Evolutionary conservation across 2,329 filamentous ascomycete species (phyloP).

Genomic region (Teratosphaeria epicoccoides): DNA sequence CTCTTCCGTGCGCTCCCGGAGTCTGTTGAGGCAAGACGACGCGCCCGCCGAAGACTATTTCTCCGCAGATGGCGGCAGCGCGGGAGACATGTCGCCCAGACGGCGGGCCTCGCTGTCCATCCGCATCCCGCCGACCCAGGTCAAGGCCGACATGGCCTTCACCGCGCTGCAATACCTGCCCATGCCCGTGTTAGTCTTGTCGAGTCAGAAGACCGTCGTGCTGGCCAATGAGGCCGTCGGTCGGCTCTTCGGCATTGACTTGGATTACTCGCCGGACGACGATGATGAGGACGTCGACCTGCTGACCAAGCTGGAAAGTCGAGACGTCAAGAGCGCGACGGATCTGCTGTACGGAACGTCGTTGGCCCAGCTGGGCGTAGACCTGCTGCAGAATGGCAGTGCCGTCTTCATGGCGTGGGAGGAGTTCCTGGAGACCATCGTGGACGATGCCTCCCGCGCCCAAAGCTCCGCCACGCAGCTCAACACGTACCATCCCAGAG

Average conservation of each 20-base stretch:
- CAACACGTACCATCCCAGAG: constrained; percentile 16
- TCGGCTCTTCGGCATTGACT: constrained; percentile 52
- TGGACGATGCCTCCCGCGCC: constrained; percentile 29
- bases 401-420: constrained; percentile 43
- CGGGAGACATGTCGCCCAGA: constrained; percentile 9
- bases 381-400: constrained; percentile 58
- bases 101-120: constrained; percentile 23
- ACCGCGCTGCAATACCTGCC: constrained; percentile 64
- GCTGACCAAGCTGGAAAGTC: constrained; percentile 9
- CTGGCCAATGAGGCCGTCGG: constrained; percentile 69
- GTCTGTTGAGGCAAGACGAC: background rate
- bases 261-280: constrained; percentile 10
- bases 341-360: constrained; percentile 56
- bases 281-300: constrained; percentile 3
- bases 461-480: constrained; percentile 18
- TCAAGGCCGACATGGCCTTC: constrained; percentile 41
- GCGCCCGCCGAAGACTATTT: constrained; percentile 19
- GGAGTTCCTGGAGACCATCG: constrained; percentile 35
- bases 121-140: constrained; percentile 22
- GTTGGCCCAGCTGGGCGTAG: constrained; percentile 59
- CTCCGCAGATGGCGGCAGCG: constrained; percentile 17
- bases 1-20: background rate
- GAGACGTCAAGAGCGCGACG: constrained; percentile 33
- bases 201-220: constrained; percentile 57
- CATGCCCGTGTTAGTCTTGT: constrained; percentile 59